Evolutionary conservation across 495 filamentous ascomycete genomes (phyloP).

Genomic region (Niebla homalea): DNA sequence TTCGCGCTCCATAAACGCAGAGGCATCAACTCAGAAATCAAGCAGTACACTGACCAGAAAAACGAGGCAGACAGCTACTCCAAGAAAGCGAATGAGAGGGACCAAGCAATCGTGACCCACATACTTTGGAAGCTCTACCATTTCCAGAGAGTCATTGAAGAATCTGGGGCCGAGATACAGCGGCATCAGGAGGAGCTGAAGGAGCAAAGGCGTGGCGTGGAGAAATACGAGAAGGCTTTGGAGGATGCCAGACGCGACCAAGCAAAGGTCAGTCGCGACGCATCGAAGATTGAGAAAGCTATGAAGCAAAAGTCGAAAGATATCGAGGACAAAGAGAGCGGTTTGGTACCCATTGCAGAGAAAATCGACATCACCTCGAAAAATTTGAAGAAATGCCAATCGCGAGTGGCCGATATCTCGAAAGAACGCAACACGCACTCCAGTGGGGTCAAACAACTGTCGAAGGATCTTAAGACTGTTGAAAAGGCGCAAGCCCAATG

Average conservation of each 20-base stretch:
- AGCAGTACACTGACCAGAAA: conserved; percentile 95
- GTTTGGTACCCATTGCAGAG: conserved; percentile 77
- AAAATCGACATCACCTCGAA: conserved; percentile 73
- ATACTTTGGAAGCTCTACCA: conserved; percentile 96
- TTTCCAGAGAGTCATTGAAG: conserved; percentile 85
- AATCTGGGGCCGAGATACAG: conserved; percentile 80
- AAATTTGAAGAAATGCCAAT: conserved; percentile 51
- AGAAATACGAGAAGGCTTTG: conserved; percentile 68
- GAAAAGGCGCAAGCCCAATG: conserved; percentile 84
- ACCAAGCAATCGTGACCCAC: conserved; percentile 86
- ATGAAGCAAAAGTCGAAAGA: conserved; percentile 82
- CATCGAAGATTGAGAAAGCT: conserved; percentile 63
- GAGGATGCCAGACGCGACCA: conserved; percentile 83
- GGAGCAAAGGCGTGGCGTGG: conserved; percentile 76
- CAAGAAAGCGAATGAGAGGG: conserved; percentile 73
- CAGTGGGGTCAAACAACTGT: conserved; percentile 49
- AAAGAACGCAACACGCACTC: conserved; percentile 64
- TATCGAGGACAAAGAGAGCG: conserved; percentile 73
- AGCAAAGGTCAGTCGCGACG: conserved; percentile 62
- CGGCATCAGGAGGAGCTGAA: conserved; percentile 93
- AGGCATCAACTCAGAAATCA: conserved; percentile 95
- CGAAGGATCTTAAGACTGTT: conserved; percentile 69
- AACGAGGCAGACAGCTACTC: conserved; percentile 87
- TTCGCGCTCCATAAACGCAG: conserved; percentile 77
- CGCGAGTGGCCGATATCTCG: conserved; percentile 52